Percentiles rank a stretch among this genome's conserved stretches.
phyloP scores from a whole-genome alignment of 176 grass and related monocot species.

The Echinochloa phyllopogon region DNA sequence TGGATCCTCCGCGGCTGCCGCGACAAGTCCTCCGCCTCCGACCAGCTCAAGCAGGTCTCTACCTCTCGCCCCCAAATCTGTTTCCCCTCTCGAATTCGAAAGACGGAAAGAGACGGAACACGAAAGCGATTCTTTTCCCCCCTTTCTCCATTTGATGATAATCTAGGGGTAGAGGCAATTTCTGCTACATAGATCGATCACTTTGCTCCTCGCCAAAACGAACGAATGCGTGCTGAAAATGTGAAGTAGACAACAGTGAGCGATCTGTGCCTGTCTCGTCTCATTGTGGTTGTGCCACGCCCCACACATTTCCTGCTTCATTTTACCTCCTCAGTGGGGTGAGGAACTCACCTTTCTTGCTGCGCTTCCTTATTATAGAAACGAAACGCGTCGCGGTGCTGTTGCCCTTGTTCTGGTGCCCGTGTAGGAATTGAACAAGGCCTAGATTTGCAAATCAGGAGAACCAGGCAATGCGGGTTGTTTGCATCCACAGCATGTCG shows the following conservation, averaged over 20 bases:
- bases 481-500: neutral
- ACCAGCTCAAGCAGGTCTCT: constrained; percentile 68
- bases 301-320: neutral
- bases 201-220: neutral
- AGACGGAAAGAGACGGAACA: neutral
- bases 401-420: neutral
- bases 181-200: neutral
- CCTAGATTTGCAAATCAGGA: neutral
- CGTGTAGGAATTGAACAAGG: neutral
- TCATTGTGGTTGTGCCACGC: neutral
- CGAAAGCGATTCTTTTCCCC: too few species aligned
- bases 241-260: neutral
- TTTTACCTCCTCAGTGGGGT: neutral
- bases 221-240: neutral
- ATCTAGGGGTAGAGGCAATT: neutral
- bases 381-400: neutral
- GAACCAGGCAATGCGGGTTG: neutral
- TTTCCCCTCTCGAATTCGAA: neutral
- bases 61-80: neutral
- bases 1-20: constrained; percentile 59
- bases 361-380: neutral
- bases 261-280: constrained; percentile 1
- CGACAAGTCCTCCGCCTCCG: constrained; percentile 55
- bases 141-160: neutral
- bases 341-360: neutral